Percentiles rank a stretch among this genome's conserved stretches.
Evolutionary conservation across 2,329 filamentous ascomycete genomes (phyloP).

Genomic region (Claviceps maximensis): DNA sequence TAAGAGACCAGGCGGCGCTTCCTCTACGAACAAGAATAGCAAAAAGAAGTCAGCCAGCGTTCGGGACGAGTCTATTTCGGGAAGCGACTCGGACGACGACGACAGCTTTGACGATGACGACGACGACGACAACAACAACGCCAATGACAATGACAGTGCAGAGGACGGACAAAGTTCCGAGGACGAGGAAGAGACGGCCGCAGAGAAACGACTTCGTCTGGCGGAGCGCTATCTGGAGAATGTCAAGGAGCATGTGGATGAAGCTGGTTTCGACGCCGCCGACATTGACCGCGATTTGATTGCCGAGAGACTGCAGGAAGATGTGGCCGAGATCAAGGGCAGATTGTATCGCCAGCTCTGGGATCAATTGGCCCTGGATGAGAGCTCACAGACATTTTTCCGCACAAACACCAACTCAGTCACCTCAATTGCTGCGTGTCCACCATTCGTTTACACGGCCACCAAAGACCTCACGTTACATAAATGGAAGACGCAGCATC

Average conservation of each 20-base stretch:
- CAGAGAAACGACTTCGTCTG: conserved; percentile 71
- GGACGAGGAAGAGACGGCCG: conserved; percentile 67
- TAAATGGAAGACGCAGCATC: conserved; percentile 75
- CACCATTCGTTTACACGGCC: conserved; percentile 76
- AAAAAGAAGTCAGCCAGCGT: conserved; percentile 30
- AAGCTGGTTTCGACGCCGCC: conserved; percentile 77
- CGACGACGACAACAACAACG: conserved; percentile 28
- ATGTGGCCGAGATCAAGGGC: conserved; percentile 84
- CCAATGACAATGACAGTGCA: conserved; percentile 27
- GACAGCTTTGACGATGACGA: conserved; percentile 29
- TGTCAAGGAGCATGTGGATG: conserved; percentile 69
- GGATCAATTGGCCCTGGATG: conserved; percentile 54
- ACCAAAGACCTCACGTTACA: conserved; percentile 73
- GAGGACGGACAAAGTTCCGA: conserved; percentile 40
- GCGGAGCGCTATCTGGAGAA: conserved; percentile 91
- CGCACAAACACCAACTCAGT: conserved; percentile 64
- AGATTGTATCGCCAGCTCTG: conserved; percentile 75
- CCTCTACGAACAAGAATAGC: conserved; percentile 24
- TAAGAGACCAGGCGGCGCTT: conserved; percentile 5
- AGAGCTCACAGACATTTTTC: conserved; percentile 58
- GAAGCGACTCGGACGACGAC: conserved; percentile 63
- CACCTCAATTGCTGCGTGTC: conserved; percentile 66
- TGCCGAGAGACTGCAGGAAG: conserved; percentile 78
- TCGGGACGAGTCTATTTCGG: conserved; percentile 69
- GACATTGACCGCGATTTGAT: conserved; percentile 89